These are phyloP conservation scores for Hysterium pulicare DNA, from an alignment of 2,329 filamentous ascomycete genomes.

Conservation along the genomic window DNA sequence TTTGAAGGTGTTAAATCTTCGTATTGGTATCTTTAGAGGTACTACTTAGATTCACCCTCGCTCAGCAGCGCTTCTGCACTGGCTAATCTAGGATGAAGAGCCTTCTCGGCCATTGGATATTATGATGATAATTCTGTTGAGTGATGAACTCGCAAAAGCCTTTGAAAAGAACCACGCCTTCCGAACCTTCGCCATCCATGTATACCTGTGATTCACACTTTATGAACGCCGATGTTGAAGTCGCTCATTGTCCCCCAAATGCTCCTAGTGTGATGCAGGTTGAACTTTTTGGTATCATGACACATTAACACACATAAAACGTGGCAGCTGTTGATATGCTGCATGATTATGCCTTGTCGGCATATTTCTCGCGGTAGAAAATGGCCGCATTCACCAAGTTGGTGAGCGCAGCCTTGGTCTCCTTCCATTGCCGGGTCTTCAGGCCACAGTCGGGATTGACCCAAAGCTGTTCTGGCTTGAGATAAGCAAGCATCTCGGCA, in stretches of 20 bases:
- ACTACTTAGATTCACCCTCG: slow-evolving; percentile 2
- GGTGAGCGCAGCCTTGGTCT: slow-evolving; percentile 92
- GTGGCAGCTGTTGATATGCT: slow-evolving; percentile 38
- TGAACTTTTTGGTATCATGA: slow-evolving; percentile 44
- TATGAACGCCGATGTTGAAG: slow-evolving; percentile 40
- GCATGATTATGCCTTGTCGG: slow-evolving; percentile 49
- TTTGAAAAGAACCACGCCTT: not conserved
- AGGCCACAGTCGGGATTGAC: slow-evolving; percentile 99
- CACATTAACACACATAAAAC: slow-evolving; percentile 38
- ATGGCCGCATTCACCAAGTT: slow-evolving; percentile 99
- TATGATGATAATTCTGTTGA: not conserved
- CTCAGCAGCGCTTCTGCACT: slow-evolving; percentile 3
- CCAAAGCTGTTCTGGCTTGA: slow-evolving; percentile 98
- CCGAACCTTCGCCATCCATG: slow-evolving; percentile 1
- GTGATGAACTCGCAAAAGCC: slow-evolving; percentile 1
- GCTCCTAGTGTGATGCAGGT: slow-evolving; percentile 38
- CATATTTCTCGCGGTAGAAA: slow-evolving; percentile 87
- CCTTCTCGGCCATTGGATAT: not conserved
- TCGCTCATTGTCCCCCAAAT: slow-evolving; percentile 27
- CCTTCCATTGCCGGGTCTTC: slow-evolving; percentile 97
- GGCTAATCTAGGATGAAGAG: slow-evolving; percentile 2
- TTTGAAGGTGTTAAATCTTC: slow-evolving; percentile 4
- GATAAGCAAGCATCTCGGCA: slow-evolving; percentile 92
- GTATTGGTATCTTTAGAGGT: slow-evolving; percentile 1
- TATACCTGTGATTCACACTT: not conserved